phyloP scores from a whole-genome alignment of 441 rosid genomes.

The Viola pubescens region DNA sequence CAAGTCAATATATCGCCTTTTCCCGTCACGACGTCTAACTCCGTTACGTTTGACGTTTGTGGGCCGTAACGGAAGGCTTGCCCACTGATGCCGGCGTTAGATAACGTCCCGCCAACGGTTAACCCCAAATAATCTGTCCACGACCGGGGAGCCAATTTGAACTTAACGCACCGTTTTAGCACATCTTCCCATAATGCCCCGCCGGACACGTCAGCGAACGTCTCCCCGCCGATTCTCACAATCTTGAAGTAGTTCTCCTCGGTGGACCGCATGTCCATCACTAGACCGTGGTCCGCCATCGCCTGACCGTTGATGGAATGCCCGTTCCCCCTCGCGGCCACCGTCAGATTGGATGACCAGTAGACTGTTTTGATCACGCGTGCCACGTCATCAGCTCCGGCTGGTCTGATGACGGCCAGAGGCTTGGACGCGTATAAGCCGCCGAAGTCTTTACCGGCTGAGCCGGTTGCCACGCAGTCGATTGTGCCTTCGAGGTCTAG shows the following conservation, averaged over 20 bases:
- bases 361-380: conserved; percentile 40
- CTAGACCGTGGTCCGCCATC: conserved; percentile 70
- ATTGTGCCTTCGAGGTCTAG: conserved; percentile 52
- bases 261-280: conserved; percentile 65
- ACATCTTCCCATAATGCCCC: conserved; percentile 94
- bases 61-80: conserved; percentile 93
- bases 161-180: conserved; percentile 45
- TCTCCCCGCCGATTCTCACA: conserved; percentile 17
- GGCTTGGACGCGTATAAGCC: conserved; percentile 56
- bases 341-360: conserved; percentile 53
- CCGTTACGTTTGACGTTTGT: conserved; percentile 72
- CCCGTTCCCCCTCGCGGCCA: conserved; percentile 93
- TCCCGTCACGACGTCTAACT: conserved; percentile 81
- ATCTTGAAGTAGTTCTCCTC: conserved; percentile 39
- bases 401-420: conserved; percentile 52
- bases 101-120: conserved; percentile 89
- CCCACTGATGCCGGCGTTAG: conserved; percentile 95
- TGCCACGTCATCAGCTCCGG: conserved; percentile 57
- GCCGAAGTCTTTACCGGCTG: conserved; percentile 74
- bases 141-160: conserved; percentile 69
- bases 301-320: conserved; percentile 97
- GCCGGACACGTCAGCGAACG: conserved; percentile 56
- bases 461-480: conserved; percentile 22
- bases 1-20: conserved; percentile 55
- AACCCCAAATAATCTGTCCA: conserved; percentile 85